A percentile compares a stretch with the other conserved stretches of the same genome.
Evolutionary conservation across 352 stramenopile genomes (phyloP).

Genomic region (Blastocystis sp.): DNA sequence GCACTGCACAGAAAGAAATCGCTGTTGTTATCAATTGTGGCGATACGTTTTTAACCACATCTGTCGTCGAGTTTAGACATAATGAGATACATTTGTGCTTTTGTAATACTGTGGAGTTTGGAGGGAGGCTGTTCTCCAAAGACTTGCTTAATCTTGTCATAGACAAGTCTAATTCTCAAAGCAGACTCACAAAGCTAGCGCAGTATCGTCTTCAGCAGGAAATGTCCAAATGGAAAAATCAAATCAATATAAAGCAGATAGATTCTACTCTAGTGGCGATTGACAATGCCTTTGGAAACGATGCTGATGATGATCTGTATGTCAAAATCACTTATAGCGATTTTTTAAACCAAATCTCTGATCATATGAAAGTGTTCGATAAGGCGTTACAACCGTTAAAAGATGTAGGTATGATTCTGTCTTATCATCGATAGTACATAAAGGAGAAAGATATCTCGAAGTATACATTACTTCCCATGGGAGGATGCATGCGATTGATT

Average conservation of each 20-base stretch:
- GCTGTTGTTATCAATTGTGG: constrained; percentile 4
- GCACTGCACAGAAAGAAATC: neutral
- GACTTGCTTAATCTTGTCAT: neutral
- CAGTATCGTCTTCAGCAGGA: neutral
- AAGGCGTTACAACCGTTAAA: neutral
- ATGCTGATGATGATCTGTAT: neutral
- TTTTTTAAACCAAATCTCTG: neutral
- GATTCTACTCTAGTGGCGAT: neutral
- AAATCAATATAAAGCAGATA: neutral
- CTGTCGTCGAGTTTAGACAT: neutral
- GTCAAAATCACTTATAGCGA: neutral
- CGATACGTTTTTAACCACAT: neutral
- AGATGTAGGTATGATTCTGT: neutral
- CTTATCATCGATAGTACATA: neutral
- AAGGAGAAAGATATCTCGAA: neutral
- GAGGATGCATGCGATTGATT: neutral
- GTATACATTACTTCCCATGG: neutral
- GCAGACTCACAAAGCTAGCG: neutral
- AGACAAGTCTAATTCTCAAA: neutral
- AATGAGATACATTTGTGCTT: neutral
- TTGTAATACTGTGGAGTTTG: neutral
- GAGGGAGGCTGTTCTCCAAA: neutral
- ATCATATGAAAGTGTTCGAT: neutral
- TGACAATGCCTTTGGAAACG: neutral
- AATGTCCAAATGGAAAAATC: neutral